Evolutionary conservation across 257 asterid genomes (phyloP).

Genomic region (Sherardia arvensis): DNA sequence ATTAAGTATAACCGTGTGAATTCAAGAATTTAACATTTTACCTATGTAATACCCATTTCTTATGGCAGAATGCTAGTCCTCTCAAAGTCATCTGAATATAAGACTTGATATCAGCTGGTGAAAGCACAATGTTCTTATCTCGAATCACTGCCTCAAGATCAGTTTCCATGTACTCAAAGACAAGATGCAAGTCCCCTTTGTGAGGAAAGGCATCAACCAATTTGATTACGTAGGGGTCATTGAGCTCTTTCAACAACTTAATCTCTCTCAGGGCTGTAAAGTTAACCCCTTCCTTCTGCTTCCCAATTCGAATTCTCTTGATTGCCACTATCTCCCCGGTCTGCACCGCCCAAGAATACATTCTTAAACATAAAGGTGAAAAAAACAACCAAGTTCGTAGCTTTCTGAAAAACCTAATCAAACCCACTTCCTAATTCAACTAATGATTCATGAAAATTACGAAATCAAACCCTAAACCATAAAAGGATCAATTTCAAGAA

Average conservation of each 20-base stretch:
- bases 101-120: conserved; percentile 92
- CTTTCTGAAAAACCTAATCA: not conserved
- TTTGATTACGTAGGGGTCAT: conserved; percentile 78
- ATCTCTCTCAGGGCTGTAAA: conserved; percentile 92
- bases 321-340: conserved; percentile 88
- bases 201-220: conserved; percentile 87
- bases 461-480: conserved; percentile 4
- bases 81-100: conserved; percentile 88
- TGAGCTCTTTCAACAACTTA: conserved; percentile 89
- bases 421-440: conserved; percentile 2
- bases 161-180: conserved; percentile 99
- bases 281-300: conserved; percentile 96
- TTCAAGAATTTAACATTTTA: conserved; percentile 12
- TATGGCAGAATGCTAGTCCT: conserved; percentile 92
- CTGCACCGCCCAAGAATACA: conserved; percentile 33
- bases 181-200: conserved; percentile 93
- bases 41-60: conserved; percentile 96
- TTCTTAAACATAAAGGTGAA: not conserved
- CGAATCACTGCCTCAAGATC: conserved; percentile 97
- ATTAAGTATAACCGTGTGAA: not conserved
- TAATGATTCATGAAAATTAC: not conserved
- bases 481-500: conserved; percentile 2
- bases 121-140: conserved; percentile 78
- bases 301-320: conserved; percentile 89
- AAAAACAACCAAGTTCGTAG: not conserved